These are phyloP conservation scores for Barbatosphaeria neglecta DNA, from an alignment of 495 filamentous ascomycete species.

Conservation along the genomic window DNA sequence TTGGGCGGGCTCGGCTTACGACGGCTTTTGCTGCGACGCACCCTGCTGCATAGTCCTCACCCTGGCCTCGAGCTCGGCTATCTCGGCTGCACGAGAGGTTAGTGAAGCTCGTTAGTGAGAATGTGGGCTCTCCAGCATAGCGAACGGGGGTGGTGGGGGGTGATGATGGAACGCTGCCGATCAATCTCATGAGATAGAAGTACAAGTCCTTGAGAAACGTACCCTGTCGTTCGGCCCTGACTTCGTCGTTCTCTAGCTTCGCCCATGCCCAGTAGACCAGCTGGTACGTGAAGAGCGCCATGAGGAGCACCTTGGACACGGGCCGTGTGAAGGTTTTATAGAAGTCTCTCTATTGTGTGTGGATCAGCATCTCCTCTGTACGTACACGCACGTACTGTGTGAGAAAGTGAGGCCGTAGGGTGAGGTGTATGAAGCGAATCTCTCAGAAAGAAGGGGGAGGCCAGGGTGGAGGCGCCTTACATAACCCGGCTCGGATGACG, in stretches of 20 bases:
- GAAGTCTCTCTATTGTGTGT: conserved; percentile 45
- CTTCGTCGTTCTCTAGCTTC: conserved; percentile 73
- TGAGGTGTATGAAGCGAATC: no score
- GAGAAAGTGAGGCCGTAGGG: no score
- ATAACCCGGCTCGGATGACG: no score
- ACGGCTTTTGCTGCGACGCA: not conserved
- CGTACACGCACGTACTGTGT: no score
- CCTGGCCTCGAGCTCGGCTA: conserved; percentile 16
- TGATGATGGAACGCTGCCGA: no score
- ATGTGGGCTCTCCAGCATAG: no score
- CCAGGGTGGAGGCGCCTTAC: no score
- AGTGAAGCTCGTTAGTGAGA: conserved; percentile 6
- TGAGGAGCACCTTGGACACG: conserved; percentile 72
- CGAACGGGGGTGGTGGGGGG: no score
- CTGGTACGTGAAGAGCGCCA: conserved; percentile 84
- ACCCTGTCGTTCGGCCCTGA: conserved; percentile 48
- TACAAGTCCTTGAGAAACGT: conserved; percentile 1
- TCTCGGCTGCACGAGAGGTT: conserved; percentile 12
- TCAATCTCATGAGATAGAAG: conserved; percentile 8
- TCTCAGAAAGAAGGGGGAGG: no score
- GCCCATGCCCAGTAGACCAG: conserved; percentile 72
- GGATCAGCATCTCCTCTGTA: no score
- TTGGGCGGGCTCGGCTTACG: not conserved
- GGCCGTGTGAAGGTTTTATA: conserved; percentile 73
- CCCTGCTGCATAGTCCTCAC: not conserved